These are phyloP conservation scores for Fraxinus quadrangulata DNA, from an alignment of 257 asterid species.

Conservation along the genomic window DNA sequence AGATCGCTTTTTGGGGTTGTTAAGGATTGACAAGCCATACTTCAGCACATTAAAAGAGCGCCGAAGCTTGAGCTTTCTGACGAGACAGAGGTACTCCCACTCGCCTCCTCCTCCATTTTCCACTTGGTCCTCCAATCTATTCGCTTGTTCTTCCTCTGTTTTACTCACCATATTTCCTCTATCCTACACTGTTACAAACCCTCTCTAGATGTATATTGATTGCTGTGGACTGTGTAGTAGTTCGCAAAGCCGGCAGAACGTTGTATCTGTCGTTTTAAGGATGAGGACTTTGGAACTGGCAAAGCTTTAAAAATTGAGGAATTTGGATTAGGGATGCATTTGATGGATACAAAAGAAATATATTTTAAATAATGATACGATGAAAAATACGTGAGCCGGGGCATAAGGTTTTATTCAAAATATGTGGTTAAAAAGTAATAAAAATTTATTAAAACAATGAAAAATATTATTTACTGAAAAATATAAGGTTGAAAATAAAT, in stretches of 20 bases:
- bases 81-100: conserved; percentile 95
- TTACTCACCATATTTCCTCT: conserved; percentile 70
- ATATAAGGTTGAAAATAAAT: too few relatives aligned
- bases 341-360: too few relatives aligned
- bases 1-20: conserved; percentile 74
- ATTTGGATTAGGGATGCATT: too few relatives aligned
- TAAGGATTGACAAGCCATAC: conserved; percentile 63
- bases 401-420: too few relatives aligned
- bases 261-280: neutral
- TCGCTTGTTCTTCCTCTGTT: conserved; percentile 82
- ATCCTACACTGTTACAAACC: neutral
- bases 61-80: conserved; percentile 89
- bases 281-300: neutral
- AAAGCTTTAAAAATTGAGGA: too few relatives aligned
- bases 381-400: too few relatives aligned
- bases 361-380: too few relatives aligned
- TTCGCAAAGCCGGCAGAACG: neutral
- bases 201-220: neutral
- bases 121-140: conserved; percentile 87
- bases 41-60: conserved; percentile 79
- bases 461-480: too few relatives aligned
- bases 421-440: too few relatives aligned
- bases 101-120: conserved; percentile 97
- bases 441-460: too few relatives aligned
- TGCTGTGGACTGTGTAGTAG: neutral